A percentile compares a stretch with the other conserved stretches of the same genome.
phyloP scores from a whole-genome alignment of 495 filamentous ascomycete species.

The Penicillium macrosclerotiorum region DNA sequence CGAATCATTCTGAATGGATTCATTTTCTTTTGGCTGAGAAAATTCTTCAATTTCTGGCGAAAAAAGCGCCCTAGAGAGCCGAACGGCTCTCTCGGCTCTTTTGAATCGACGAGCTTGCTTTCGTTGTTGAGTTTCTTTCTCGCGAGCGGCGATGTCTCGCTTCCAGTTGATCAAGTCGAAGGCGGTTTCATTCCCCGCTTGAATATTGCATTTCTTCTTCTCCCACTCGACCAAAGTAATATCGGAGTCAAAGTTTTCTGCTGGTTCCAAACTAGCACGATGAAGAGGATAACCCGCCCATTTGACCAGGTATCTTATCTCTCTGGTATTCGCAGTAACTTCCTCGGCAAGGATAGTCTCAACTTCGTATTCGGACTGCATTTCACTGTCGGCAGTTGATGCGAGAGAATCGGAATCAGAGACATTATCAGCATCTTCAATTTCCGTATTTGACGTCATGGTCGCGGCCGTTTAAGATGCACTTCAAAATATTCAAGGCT shows the following conservation, averaged over 20 bases:
- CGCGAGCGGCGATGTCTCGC: constrained; percentile 19
- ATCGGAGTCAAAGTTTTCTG: constrained; percentile 47
- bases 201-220: constrained; percentile 45
- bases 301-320: constrained; percentile 54
- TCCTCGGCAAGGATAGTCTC: constrained; percentile 51
- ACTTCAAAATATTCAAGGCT: neutral
- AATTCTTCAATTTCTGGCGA: neutral
- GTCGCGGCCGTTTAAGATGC: too few relatives aligned
- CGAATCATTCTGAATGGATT: too few relatives aligned
- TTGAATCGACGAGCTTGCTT: constrained; percentile 21
- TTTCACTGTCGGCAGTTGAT: constrained; percentile 51
- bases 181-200: constrained; percentile 29
- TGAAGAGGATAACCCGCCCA: constrained; percentile 64
- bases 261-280: constrained; percentile 64
- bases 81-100: neutral
- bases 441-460: constrained; percentile 10
- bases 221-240: constrained; percentile 54
- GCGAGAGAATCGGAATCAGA: constrained; percentile 59
- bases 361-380: constrained; percentile 39
- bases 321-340: constrained; percentile 28
- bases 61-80: neutral
- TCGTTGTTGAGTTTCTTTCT: constrained; percentile 35
- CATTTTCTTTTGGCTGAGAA: neutral
- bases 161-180: constrained; percentile 54
- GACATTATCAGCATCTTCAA: constrained; percentile 34